Base-by-base conservation (phyloP, 2,329 filamentous ascomycete genomes). In the Pyrenophora graminea region DNA sequence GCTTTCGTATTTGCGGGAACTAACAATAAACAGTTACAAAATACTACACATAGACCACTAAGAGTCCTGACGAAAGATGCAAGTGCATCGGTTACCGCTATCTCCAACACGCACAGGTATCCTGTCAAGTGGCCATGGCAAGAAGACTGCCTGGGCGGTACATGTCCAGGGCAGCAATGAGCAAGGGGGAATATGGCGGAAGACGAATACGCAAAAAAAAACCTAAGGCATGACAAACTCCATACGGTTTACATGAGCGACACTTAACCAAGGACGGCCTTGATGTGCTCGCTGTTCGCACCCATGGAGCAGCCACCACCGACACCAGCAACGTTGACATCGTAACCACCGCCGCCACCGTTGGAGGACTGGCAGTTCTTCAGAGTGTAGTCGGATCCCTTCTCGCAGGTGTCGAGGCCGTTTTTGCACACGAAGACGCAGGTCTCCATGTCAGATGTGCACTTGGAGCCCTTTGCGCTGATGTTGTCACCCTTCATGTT, bases 391-490 rank as follows among this genome's bases (percentile, higher is more conserved):
- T 63, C 59, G n/a, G 48, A 34, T 19, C 70, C 68, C n/a, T 58
- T 58, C 25, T 64, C 69, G 58, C 76, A 78, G 8, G 64, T 68
- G 23, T 21, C 25, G n/a, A 43, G 61, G 38, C 48, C 53, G 41
- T 64, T 51, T 51, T 68, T 69, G 70, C 77, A 80, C 59, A 64
- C 57, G 66, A 77, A 80, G 40, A 74, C 74, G 63, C 78, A 80
- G 4, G 57, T 69, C 17, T 68, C 49, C 71, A 78, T 74, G 59
- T 76, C 67, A 31, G 74, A 71, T 10, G 64, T 60, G 64, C 78
- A 80, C 52, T 75, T 72, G 53, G 66, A 69, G 44, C 66, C 67
- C 44, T 72, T 69, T 48, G 73, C 66, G 44, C 59, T 63, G 67
- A 79, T 77, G 41, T 33, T 52, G 58, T 71, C 66, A 31, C 78